Evolutionary conservation across 73 alveolate species (phyloP).

Genomic region (Tetrahymena elliotti): DNA sequence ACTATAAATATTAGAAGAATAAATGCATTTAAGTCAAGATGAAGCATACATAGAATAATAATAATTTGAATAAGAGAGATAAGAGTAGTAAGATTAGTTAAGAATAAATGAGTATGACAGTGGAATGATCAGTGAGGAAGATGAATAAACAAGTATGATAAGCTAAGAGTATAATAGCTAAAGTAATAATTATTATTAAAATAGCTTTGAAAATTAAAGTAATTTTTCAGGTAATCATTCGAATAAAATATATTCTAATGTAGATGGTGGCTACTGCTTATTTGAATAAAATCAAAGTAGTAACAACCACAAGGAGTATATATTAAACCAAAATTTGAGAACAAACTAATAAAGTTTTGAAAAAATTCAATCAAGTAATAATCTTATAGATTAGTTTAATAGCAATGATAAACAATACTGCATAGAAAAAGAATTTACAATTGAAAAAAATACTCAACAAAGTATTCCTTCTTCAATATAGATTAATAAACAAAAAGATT

Average conservation of each 20-base stretch:
- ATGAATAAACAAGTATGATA: neutral
- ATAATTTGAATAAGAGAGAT: neutral
- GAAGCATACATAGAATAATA: neutral
- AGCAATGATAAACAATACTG: neutral
- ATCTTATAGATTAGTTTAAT: neutral
- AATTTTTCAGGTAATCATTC: neutral
- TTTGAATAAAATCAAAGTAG: no score
- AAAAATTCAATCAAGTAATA: neutral
- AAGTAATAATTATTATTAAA: no score
- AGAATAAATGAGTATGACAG: no score
- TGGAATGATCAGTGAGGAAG: neutral
- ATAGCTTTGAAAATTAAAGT: neutral
- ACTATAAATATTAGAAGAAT: neutral
- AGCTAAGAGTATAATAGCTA: neutral
- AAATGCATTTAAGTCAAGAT: neutral
- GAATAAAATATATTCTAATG: no score
- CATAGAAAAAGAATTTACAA: neutral
- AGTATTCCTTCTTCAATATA: neutral
- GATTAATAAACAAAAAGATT: no score
- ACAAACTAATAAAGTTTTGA: neutral
- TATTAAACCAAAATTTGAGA: no score
- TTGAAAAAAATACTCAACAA: neutral
- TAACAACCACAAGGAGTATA: neutral
- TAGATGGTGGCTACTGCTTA: no score
- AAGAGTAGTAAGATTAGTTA: neutral